Base-by-base conservation (phyloP, 495 filamentous ascomycete genomes). In the Aspergillus haitiensis region DNA sequence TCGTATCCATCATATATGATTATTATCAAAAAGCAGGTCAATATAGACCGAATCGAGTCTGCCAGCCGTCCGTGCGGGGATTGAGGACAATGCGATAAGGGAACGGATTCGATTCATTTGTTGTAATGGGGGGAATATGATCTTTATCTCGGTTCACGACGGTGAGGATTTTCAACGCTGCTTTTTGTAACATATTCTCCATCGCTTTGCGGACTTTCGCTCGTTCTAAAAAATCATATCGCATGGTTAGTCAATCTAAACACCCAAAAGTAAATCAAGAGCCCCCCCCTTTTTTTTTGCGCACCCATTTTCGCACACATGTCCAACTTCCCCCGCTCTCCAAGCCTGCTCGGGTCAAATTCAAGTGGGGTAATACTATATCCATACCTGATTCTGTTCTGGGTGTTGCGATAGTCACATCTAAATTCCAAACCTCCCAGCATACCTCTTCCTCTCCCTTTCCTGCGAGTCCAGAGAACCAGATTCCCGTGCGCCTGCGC, bases 111-210 rank as follows among this genome's bases (percentile, higher is more conserved):
- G 86, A 79, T 34, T 97, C 92, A 65, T 85, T 93, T 7, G 90
- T 93, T 27, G 92, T 97, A 58, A 98, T 98, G 49, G 94, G 95
- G 33, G 94, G 94, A 66, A 98, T 97, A 75, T 98, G 94, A 67
- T 96, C 91, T 71, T 95, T 96, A 65, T 96, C 89, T 11, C 81
- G 73, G 72, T 96, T 96, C 60, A 90, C 94, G 34, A 86, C 86
- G 48, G 83, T 85, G 18, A 97, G 81, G 62, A 97, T 92, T 70
- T 96, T 96, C 77, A 96, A 81, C 46, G 91, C 86, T 3, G 92
- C 87, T 58, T 90, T 89, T 34, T 91, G 86, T 36, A 98, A 84
- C 62, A 89, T 91, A 40, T 87, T 88, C 59, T 89, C 90, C 85
- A 96, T 96, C 31, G 91, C 91, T 60, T 83, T 86, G 66, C 92